Evolutionary conservation across 2,329 filamentous ascomycete species (phyloP), one percentile per base, ranked within the genome.

Genomic region (Rutstroemia sp.): DNA sequence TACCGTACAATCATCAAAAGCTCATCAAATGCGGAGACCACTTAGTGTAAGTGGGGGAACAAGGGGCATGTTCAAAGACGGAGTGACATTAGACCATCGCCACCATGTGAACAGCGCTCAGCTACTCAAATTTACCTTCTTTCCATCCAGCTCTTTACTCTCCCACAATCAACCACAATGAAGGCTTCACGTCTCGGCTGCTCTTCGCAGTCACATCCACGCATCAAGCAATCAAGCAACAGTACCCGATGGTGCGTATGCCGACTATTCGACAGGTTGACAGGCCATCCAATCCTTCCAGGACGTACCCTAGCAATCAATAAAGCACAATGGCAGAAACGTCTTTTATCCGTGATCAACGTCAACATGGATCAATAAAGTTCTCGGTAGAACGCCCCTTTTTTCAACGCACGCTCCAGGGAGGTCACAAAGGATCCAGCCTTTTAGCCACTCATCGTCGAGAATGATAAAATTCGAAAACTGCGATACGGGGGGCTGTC

Each of bases 101-200:
- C 17, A 34, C 48, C 21, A 42, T 37, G 44, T 37, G 53, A 55
- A 55, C 53, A 55, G 53, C 50, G 53, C 53, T 51, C 47, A 51
- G 38, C 17, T 48, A 21, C 7, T 21, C 17, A 30, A 44, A 7
- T 14, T 27, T 3, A 3, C 12, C 16, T 27, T 19, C 17, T 38
- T 27, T 25, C 37, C 17, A 12, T 42, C 17, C 23, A 44, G 9
- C 7, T 21, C 21, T 34, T 27, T 19, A 41, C 9, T 12, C 12
- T 34, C 12, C 30, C 30, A 34, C 30, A 34, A 34, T 34, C 30
- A 34, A 34, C 30, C 10, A 34, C 12, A 34, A 34, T 34, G 12
- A 14, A 14, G 12, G 10, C 30, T 34, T 34, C 30, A 34, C 30
- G 12, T 34, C 30, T 34, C 30, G 10, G 30, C 30, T 14, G 30